Evolutionary conservation across 2,329 filamentous ascomycete species (phyloP).

Genomic region (Immersiporthe knoxdaviesiana): DNA sequence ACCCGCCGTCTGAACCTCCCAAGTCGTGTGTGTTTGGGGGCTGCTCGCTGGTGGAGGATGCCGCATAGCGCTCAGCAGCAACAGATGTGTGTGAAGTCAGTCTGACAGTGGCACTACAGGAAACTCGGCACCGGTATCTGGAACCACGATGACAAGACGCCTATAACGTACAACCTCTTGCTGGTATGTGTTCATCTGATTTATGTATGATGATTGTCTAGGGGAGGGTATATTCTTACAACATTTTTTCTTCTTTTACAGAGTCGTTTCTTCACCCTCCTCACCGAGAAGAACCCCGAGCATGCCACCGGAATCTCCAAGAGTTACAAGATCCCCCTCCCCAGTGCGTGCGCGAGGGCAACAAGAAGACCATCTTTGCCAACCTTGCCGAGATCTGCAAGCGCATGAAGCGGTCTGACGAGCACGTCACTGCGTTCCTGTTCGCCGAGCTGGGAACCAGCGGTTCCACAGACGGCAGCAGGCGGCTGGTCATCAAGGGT

Average conservation of each 20-base stretch:
- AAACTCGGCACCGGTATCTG: slow-evolving; percentile 79
- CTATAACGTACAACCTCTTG: slow-evolving; percentile 83
- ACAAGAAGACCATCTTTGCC: slow-evolving; percentile 99
- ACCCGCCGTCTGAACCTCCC: neutral
- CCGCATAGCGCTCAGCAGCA: neutral
- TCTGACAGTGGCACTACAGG: slow-evolving; percentile 19
- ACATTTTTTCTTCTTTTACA: slow-evolving; percentile 10
- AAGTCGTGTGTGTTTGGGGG: neutral
- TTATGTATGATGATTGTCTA: neutral
- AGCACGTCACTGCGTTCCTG: slow-evolving; percentile 95
- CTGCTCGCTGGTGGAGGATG: neutral
- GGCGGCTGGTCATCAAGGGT: slow-evolving; percentile 96
- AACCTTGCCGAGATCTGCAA: slow-evolving; percentile 99
- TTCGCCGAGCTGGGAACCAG: slow-evolving; percentile 98
- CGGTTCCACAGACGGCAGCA: slow-evolving; percentile 90
- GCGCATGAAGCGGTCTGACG: slow-evolving; percentile 98
- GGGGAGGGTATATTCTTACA: neutral
- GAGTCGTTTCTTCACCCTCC: slow-evolving; percentile 85
- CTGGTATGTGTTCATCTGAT: slow-evolving; percentile 51
- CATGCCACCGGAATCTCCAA: slow-evolving; percentile 85
- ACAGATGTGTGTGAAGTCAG: neutral
- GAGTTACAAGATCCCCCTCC: slow-evolving; percentile 99
- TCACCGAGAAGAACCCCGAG: slow-evolving; percentile 96
- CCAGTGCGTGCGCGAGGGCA: slow-evolving; percentile 98
- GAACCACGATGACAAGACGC: slow-evolving; percentile 76